phyloP scores from a whole-genome alignment of 2,329 filamentous ascomycete genomes.

The Delphinella strobiligena region DNA sequence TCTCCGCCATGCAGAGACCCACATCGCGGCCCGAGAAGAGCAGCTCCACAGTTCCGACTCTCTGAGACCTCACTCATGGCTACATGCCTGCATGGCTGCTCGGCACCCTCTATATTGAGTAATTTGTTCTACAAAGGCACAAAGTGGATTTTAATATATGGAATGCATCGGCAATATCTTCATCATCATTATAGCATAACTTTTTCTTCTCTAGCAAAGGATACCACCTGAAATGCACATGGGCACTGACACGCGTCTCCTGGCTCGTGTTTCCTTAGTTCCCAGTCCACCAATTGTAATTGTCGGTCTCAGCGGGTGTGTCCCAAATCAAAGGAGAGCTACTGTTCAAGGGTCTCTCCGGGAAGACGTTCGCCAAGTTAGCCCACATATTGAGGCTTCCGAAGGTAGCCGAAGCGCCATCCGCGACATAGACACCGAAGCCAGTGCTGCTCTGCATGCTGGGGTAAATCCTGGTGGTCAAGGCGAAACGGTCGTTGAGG shows the following conservation, averaged over 20 bases:
- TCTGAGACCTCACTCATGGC: too few species aligned
- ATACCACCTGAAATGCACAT: not conserved
- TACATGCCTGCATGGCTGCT: too few species aligned
- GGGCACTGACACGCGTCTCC: not conserved
- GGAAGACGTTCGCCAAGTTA: slow-evolving; percentile 22
- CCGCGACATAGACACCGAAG: slow-evolving; percentile 29
- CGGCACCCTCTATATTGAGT: too few species aligned
- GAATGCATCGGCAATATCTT: too few species aligned
- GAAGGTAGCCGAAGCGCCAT: slow-evolving; percentile 23
- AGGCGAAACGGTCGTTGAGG: slow-evolving; percentile 30
- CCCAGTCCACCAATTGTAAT: slow-evolving; percentile 35
- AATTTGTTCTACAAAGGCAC: too few species aligned
- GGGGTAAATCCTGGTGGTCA: slow-evolving; percentile 35
- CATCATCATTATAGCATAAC: not conserved
- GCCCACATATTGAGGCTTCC: slow-evolving; percentile 25
- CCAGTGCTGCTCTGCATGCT: slow-evolving; percentile 30
- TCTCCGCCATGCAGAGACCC: too few species aligned
- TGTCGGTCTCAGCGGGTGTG: slow-evolving; percentile 30
- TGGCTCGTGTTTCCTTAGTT: slow-evolving; percentile 18
- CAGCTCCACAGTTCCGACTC: too few species aligned
- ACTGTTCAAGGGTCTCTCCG: slow-evolving; percentile 25
- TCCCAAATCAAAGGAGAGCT: slow-evolving; percentile 30
- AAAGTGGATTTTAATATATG: too few species aligned
- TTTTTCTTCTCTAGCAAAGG: not conserved
- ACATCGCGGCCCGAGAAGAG: too few species aligned